Base-by-base conservation (phyloP, 2,329 filamentous ascomycete species). In the Aspergillus alliaceus region DNA sequence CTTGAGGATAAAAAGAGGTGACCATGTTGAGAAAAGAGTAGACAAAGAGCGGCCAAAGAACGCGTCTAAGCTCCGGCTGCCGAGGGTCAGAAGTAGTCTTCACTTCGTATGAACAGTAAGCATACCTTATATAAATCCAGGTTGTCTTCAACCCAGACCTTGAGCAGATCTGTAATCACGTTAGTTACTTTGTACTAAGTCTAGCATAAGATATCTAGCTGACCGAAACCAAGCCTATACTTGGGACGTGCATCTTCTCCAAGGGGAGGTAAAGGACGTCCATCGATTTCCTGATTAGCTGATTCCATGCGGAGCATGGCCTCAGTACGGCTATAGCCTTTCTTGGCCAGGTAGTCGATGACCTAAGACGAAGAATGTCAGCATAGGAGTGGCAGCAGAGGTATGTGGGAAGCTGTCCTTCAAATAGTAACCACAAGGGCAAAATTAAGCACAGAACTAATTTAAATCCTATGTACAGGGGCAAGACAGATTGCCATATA, bases 291-390 rank as follows among this genome's bases (percentile, higher is more conserved):
- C 40, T 95, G 83, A 65, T 92, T 87, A 24, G 90, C 87, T 1
- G 93, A 96, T 75, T 99, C 95, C 73, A 91, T 89, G 42, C 95
- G 86, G 53, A 99, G 90, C 72, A 95, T 90, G 20, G 93, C 90
- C 75, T 99, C 95, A 1, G 95, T 98, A 24, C 90, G 85, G 53
- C 88, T 92, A 75, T 97, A 99, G 0, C 95, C 95, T 64, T 97
- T 93, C 74, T 99, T 99, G 2, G 92, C 86, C 1, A 99, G 82
- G 73, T 99, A 99, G 67, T 99, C 95, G 8, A 96, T 93, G 3
- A 99, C 88, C 87, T 90, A 68, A 34, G 18, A 11, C 34, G 44
- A 12, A 3, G 12, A 15, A 31, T 27, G 15, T 61, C 54, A 49
- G 49, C 44, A 59, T 27, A 2, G 20, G 27, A 25, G 3, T 27